Evolutionary conservation across 352 stramenopile species (phyloP).

Genomic region (Globisporangium ultimum): DNA sequence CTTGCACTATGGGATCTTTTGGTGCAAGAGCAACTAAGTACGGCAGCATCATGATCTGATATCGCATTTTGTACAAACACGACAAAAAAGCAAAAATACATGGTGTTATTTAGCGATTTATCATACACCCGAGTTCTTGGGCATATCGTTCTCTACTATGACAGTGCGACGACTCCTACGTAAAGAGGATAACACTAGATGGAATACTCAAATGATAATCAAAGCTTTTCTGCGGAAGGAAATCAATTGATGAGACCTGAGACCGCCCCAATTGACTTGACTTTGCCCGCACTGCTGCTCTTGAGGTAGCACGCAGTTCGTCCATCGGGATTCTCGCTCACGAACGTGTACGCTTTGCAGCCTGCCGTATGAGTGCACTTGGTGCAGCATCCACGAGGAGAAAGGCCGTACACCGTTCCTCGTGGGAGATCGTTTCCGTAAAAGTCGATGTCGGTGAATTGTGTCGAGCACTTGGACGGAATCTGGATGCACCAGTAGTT

Average conservation of each 20-base stretch:
- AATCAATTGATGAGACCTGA: not conserved
- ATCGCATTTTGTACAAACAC: too few species aligned
- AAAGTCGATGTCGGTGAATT: constrained; percentile 16
- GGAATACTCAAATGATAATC: too few species aligned
- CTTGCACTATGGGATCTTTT: too few species aligned
- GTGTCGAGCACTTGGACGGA: constrained; percentile 12
- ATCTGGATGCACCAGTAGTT: constrained; percentile 35
- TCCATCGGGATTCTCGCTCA: constrained; percentile 17
- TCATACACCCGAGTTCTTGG: too few species aligned
- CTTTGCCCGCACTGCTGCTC: not conserved
- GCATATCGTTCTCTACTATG: too few species aligned
- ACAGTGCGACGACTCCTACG: too few species aligned
- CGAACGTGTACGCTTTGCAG: constrained; percentile 28
- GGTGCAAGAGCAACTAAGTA: too few species aligned
- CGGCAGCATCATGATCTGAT: too few species aligned
- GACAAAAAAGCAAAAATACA: too few species aligned
- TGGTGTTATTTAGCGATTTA: too few species aligned
- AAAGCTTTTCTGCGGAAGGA: too few species aligned
- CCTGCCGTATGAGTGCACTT: constrained; percentile 11
- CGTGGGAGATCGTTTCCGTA: constrained; percentile 14
- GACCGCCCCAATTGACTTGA: not conserved
- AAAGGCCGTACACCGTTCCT: not conserved
- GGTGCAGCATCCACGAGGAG: constrained; percentile 26
- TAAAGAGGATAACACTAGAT: too few species aligned
- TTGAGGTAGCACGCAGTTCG: constrained; percentile 15